These are phyloP conservation scores for Chytriomyces hyalinus DNA, from an alignment of 192 early-diverging fungal genomes.

Conservation along the genomic window DNA sequence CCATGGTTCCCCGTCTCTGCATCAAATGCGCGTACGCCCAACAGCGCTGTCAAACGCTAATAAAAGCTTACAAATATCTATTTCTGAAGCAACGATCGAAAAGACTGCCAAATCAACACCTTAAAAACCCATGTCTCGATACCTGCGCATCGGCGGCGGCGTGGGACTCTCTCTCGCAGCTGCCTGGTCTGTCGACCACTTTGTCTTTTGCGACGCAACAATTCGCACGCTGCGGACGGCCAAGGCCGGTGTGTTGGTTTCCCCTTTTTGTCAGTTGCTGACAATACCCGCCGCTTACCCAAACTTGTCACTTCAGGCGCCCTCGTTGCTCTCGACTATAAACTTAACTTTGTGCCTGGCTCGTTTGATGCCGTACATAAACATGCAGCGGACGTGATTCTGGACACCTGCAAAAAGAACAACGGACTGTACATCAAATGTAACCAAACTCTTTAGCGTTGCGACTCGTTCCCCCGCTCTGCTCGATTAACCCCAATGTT, in stretches of 20 bases:
- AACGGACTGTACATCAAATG: constrained; percentile 90
- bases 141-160: too few relatives aligned
- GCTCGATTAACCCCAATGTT: constrained; percentile 38
- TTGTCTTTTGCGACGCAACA: neutral
- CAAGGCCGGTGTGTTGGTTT: constrained; percentile 30
- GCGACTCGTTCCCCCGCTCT: constrained; percentile 72
- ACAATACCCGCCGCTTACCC: too few relatives aligned
- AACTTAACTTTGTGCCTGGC: constrained; percentile 78
- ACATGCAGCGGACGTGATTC: constrained; percentile 72
- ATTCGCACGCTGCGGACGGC: constrained; percentile 44
- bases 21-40: too few relatives aligned
- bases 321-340: constrained; percentile 55
- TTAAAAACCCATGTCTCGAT: too few relatives aligned
- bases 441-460: constrained; percentile 60
- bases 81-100: too few relatives aligned
- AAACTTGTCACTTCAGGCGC: too few relatives aligned
- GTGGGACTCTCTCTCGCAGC: too few relatives aligned
- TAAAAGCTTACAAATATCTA: too few relatives aligned
- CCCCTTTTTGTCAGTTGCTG: too few relatives aligned
- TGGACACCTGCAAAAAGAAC: constrained; percentile 79
- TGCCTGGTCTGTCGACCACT: neutral
- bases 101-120: too few relatives aligned
- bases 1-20: too few relatives aligned
- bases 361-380: constrained; percentile 72
- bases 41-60: too few relatives aligned